Conservation (phyloP, 108 stramenopile species). For the Seminavis robusta region DNA sequence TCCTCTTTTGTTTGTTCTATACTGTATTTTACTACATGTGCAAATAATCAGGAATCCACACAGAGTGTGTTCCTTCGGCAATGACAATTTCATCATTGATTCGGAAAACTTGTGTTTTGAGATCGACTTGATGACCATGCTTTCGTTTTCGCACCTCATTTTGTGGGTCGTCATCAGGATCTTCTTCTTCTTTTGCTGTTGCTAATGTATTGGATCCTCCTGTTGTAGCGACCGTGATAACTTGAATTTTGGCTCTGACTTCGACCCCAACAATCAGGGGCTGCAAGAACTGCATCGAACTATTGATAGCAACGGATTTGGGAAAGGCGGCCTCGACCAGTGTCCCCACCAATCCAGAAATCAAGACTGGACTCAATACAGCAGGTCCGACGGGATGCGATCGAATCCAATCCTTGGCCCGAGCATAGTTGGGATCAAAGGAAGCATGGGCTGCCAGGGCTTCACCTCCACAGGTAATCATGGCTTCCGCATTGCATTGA, state of each 20-base stretch:
- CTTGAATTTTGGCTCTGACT: conserved; percentile 30
- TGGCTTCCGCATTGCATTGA: conserved; percentile 30
- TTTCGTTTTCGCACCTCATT: no score
- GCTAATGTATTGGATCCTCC: neutral
- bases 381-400: conserved; percentile 49
- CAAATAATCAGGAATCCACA: conserved; percentile 54
- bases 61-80: conserved; percentile 34
- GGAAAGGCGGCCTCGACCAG: conserved; percentile 52
- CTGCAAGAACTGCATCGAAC: conserved; percentile 25
- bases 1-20: no score
- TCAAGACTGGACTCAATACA: conserved; percentile 38
- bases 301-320: conserved; percentile 17
- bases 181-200: neutral
- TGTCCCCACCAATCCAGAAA: conserved; percentile 43
- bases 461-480: conserved; percentile 40
- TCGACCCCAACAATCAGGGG: conserved; percentile 46
- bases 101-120: conserved; percentile 34
- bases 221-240: conserved; percentile 5
- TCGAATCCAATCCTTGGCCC: conserved; percentile 47
- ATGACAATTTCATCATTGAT: conserved; percentile 35
- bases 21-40: conserved; percentile 1
- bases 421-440: conserved; percentile 47
- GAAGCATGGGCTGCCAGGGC: conserved; percentile 27
- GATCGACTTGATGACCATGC: conserved; percentile 28
- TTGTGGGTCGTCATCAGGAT: conserved; percentile 1